Percentiles rank a stretch among this genome's conserved stretches.
Evolutionary conservation across 345 rosid genomes (phyloP).

Genomic region (Citrus mangshanensis): DNA sequence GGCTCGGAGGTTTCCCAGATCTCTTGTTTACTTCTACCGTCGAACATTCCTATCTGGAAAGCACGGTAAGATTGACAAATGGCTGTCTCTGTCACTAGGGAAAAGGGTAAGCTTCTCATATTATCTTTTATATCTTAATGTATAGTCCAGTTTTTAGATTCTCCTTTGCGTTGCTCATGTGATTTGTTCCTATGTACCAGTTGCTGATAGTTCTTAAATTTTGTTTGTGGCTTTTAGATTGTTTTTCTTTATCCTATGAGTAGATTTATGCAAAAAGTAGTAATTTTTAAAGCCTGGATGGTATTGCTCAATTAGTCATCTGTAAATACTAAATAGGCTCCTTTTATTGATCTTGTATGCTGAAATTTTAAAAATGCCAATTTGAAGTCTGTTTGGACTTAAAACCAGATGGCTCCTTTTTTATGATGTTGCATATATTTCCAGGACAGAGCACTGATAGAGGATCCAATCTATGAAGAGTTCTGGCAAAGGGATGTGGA

Average conservation of each 20-base stretch:
- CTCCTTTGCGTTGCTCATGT: not conserved
- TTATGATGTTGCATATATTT: slow-evolving; percentile 1
- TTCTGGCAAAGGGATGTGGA: slow-evolving; percentile 79
- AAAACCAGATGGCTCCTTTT: not conserved
- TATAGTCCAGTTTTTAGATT: not conserved
- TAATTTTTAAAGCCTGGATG: not conserved
- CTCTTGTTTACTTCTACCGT: slow-evolving; percentile 48
- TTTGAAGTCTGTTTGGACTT: not conserved
- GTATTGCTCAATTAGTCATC: not conserved
- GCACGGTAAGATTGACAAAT: slow-evolving; percentile 60
- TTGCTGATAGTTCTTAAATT: not conserved
- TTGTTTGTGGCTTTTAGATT: not conserved
- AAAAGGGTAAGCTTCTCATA: slow-evolving; percentile 41
- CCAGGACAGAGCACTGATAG: slow-evolving; percentile 63
- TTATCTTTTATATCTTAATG: not conserved
- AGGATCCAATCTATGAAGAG: slow-evolving; percentile 68
- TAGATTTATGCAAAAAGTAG: not conserved
- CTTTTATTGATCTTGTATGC: not conserved
- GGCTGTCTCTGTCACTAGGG: slow-evolving; percentile 60
- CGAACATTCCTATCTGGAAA: slow-evolving; percentile 59
- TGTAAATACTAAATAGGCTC: not conserved
- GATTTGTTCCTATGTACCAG: not conserved
- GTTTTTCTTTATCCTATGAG: not conserved
- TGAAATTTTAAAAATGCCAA: not conserved
- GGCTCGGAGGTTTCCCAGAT: slow-evolving; percentile 54